Percentiles rank a stretch among this genome's conserved stretches.
phyloP scores from a whole-genome alignment of 257 asterid genomes.

The Solanum sejunctum region DNA sequence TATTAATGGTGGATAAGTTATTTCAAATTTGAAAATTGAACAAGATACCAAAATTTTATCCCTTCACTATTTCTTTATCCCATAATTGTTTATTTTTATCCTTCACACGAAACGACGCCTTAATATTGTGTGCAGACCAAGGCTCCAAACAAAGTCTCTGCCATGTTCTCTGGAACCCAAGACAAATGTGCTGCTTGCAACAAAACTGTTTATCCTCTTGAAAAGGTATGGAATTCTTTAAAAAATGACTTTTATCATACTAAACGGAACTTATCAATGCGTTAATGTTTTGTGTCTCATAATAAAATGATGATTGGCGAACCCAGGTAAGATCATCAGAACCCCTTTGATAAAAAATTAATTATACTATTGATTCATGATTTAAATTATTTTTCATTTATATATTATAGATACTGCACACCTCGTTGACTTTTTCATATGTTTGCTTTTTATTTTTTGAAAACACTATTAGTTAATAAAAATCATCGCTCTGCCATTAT shows the following conservation, averaged over 20 bases:
- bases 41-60: no score
- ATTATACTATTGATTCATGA: not conserved
- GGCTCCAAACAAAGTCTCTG: constrained; percentile 63
- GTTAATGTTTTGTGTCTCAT: not conserved
- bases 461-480: no score
- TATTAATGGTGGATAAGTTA: no score
- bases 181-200: constrained; percentile 73
- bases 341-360: not conserved
- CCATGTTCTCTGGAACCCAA: constrained; percentile 76
- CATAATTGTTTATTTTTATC: no score
- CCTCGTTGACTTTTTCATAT: no score
- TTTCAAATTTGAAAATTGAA: no score
- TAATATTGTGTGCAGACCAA: constrained; percentile 26
- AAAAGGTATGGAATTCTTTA: constrained; percentile 34
- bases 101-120: no score
- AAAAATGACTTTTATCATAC: not conserved
- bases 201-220: constrained; percentile 76
- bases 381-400: not conserved
- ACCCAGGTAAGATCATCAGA: not conserved
- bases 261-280: not conserved
- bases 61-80: no score
- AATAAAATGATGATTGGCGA: not conserved
- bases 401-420: no score
- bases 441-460: no score
- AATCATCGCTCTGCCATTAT: no score